Conservation (phyloP, 305 asterid genomes). For the Stenogyne calaminthoides region DNA sequence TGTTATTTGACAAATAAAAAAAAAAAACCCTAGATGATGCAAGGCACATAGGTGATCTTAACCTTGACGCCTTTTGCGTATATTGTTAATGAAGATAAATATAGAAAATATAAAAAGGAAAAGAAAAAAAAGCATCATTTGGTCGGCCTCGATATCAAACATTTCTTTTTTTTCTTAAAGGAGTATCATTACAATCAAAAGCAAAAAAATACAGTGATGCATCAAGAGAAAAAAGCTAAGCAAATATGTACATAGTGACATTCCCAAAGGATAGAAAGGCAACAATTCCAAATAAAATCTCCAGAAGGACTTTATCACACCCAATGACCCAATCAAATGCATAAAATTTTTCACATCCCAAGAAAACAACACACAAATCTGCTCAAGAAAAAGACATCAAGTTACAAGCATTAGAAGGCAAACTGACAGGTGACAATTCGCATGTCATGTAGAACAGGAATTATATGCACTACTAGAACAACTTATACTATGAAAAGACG, state of each 20-base stretch:
- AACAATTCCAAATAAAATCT: constrained; percentile 7
- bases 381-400: constrained; percentile 17
- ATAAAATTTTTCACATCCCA: constrained; percentile 11
- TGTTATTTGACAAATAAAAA: too few species aligned
- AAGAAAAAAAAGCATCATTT: too few species aligned
- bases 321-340: constrained; percentile 27
- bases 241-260: constrained; percentile 1
- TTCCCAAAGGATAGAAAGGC: neutral
- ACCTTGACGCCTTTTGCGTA: too few species aligned
- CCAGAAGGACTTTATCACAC: constrained; percentile 19
- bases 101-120: too few species aligned
- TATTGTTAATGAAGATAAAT: too few species aligned
- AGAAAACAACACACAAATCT: constrained; percentile 9
- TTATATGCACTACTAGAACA: neutral
- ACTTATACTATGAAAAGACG: constrained; percentile 15
- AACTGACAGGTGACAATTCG: neutral
- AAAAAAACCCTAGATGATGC: too few species aligned
- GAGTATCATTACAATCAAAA: neutral
- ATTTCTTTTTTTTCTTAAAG: too few species aligned
- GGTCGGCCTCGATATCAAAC: too few species aligned
- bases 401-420: constrained; percentile 7
- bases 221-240: neutral
- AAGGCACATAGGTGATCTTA: too few species aligned
- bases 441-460: constrained; percentile 1
- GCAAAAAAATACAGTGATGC: constrained; percentile 2